phyloP scores from a whole-genome alignment of 2,329 filamentous ascomycete species.

The Cryoendolithus antarcticus region DNA sequence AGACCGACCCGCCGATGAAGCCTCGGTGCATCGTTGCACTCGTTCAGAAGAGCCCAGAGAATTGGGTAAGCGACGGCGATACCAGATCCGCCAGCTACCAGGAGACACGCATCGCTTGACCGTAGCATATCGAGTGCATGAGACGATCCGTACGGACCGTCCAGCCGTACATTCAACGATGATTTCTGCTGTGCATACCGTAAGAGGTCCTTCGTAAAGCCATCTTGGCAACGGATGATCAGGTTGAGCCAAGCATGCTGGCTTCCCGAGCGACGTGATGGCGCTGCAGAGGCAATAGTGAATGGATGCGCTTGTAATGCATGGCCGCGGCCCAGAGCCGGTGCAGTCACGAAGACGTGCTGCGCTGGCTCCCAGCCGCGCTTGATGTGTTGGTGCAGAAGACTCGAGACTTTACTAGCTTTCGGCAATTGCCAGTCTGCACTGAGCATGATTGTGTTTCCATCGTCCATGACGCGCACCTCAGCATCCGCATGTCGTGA shows the following conservation, averaged over 20 bases:
- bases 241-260: slow-evolving; percentile 42
- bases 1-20: slow-evolving; percentile 23
- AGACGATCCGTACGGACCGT: slow-evolving; percentile 52
- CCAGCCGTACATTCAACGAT: slow-evolving; percentile 39
- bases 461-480: slow-evolving; percentile 43
- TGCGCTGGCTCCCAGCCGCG: slow-evolving; percentile 48
- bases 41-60: slow-evolving; percentile 33
- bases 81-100: slow-evolving; percentile 52
- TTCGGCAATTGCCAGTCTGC: slow-evolving; percentile 29
- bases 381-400: slow-evolving; percentile 16
- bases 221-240: slow-evolving; percentile 46
- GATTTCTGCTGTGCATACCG: slow-evolving; percentile 35
- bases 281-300: slow-evolving; percentile 51
- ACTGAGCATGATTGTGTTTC: slow-evolving; percentile 41
- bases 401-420: slow-evolving; percentile 7
- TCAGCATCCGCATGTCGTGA: slow-evolving; percentile 36
- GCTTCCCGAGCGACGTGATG: slow-evolving; percentile 17
- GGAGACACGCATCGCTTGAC: slow-evolving; percentile 36
- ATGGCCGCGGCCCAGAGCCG: slow-evolving; percentile 40
- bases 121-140: slow-evolving; percentile 43
- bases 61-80: slow-evolving; percentile 54
- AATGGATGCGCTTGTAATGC: slow-evolving; percentile 52
- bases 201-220: slow-evolving; percentile 48
- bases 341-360: slow-evolving; percentile 52
- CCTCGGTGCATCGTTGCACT: slow-evolving; percentile 40